A percentile compares a stretch with the other conserved stretches of the same genome.
phyloP scores from a whole-genome alignment of 164 flowering plant genomes.

The Piper betle region DNA sequence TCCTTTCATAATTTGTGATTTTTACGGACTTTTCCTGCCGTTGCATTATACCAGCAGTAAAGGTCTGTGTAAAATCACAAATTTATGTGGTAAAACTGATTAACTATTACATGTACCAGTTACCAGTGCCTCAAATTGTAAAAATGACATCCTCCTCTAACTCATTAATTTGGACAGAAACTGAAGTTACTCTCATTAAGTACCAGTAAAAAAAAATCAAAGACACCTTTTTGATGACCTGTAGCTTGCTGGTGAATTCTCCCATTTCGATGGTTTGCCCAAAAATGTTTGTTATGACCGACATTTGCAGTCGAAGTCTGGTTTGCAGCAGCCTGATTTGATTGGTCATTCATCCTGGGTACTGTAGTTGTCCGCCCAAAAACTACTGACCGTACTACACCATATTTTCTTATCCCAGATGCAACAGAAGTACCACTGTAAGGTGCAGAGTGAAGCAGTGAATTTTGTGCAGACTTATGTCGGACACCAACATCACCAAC shows the following conservation, averaged over 20 bases:
- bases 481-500: conserved; percentile 92
- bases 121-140: too few species aligned
- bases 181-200: too few species aligned
- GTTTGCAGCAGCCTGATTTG: conserved; percentile 19
- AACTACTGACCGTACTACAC: conserved; percentile 25
- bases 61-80: too few species aligned
- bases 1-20: too few species aligned
- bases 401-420: conserved; percentile 26
- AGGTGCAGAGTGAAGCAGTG: conserved; percentile 26
- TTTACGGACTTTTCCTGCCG: too few species aligned
- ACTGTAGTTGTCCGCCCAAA: conserved; percentile 20
- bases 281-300: conserved; percentile 29
- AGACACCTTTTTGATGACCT: conserved; percentile 75
- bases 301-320: conserved; percentile 27
- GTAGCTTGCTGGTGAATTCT: conserved; percentile 44
- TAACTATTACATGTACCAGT: too few species aligned
- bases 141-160: too few species aligned
- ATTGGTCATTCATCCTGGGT: conserved; percentile 32
- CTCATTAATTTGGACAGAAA: too few species aligned
- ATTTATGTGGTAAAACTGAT: too few species aligned
- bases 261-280: conserved; percentile 32
- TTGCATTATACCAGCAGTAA: too few species aligned
- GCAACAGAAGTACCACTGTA: conserved; percentile 29
- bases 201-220: too few species aligned
- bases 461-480: conserved; percentile 37